Evolutionary conservation across 805 yeast species (phyloP).

Genomic region (Ogataea trehalophila): DNA sequence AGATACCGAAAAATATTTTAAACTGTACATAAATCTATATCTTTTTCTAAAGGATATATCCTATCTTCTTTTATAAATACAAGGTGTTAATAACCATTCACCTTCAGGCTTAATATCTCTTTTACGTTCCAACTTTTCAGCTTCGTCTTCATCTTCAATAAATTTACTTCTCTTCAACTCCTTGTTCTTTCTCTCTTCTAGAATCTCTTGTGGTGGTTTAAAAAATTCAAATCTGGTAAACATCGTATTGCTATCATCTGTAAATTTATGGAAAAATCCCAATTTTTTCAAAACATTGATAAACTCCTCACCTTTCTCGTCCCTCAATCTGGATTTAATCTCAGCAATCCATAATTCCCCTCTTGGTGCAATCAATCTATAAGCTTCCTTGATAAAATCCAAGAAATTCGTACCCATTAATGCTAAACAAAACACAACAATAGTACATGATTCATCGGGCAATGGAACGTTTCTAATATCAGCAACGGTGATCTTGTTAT

Average conservation of each 20-base stretch:
- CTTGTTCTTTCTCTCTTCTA: conserved; percentile 57
- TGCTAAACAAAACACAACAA: conserved; percentile 92
- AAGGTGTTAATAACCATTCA: conserved; percentile 88
- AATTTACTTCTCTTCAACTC: conserved; percentile 61
- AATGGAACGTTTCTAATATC: conserved; percentile 90
- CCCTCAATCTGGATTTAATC: conserved; percentile 86
- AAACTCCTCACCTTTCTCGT: conserved; percentile 73
- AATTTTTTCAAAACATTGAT: conserved; percentile 66
- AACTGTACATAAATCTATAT: too few relatives aligned
- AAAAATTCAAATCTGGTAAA: conserved; percentile 92
- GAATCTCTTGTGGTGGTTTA: conserved; percentile 70
- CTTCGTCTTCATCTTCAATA: conserved; percentile 60
- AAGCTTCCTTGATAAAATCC: conserved; percentile 87
- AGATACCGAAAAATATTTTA: too few relatives aligned
- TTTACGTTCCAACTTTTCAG: conserved; percentile 51
- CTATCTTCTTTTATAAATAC: conserved; percentile 86
- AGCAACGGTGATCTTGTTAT: conserved; percentile 90
- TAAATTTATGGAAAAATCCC: conserved; percentile 84
- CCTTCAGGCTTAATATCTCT: conserved; percentile 64
- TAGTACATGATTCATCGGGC: conserved; percentile 68
- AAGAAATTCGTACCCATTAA: conserved; percentile 96
- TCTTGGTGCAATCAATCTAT: conserved; percentile 77
- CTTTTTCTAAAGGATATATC: too few relatives aligned
- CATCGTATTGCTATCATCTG: conserved; percentile 88
- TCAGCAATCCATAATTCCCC: conserved; percentile 98